Base-by-base conservation (phyloP, 1,284 basidiomycete genomes). In the Gomphus bonarii region DNA sequence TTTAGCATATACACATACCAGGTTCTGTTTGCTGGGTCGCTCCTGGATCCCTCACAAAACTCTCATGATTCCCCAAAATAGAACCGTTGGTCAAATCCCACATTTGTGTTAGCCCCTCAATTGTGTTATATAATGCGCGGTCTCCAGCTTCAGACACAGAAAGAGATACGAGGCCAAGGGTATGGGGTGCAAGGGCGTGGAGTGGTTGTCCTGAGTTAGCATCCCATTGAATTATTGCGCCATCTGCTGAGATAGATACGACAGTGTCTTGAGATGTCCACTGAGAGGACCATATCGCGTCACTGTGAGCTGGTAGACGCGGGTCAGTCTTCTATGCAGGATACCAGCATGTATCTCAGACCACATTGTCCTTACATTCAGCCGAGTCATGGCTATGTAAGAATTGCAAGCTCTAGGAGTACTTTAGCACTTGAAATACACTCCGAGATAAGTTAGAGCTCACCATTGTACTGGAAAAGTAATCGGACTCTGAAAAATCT, bases 251-350 rank as follows among this genome's bases (percentile, higher is more conserved):
- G 30, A 82, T 75, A 2, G 84, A 88, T 42, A 91, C 67, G 3
- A 80, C 76, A 10, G 74, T 75, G 60, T 90, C 85, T 42, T 79
- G 75, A 0, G 75, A 65, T 0, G 88, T 86, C 88, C 89, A 95
- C 30, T 77, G 72, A 12, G 88, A 72, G 59, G 82, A 88, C 82
- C 91, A 93, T 53, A 93, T 76, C 48, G 89, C 82, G 69, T 92
- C 91, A 54, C 74, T 72, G 68, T 92, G 90, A n/a, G 84, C 88
- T 90, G 71, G 44, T 62, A 62, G 63, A 12, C 14, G 20, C 40
- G 50, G 50, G 50, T 58, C 48, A 57, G 38, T 47, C 25, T 22
- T 18, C 31, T 28, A 22, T 48, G 35, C 6, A 31, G 38, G 1
- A 12, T n/a, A 12, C 20, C n/a, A n/a, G n/a, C 30, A 35, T 31